These are phyloP conservation scores for Phoma sp. DNA, from an alignment of 2,329 filamentous ascomycete genomes.

Conservation along the genomic window DNA sequence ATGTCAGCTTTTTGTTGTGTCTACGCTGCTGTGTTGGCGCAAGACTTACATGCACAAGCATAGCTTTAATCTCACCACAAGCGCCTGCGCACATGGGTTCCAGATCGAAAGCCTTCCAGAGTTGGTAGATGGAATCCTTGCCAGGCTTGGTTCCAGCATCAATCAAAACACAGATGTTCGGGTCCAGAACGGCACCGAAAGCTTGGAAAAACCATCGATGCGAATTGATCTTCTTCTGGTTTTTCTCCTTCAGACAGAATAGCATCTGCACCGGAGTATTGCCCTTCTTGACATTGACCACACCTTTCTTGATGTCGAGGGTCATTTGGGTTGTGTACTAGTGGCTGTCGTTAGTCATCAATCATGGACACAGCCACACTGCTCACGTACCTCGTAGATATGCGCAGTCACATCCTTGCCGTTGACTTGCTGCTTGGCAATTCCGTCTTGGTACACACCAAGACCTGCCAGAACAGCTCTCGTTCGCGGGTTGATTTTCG, in stretches of 20 bases:
- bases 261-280: slow-evolving; percentile 93
- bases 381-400: slow-evolving; percentile 71
- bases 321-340: slow-evolving; percentile 84
- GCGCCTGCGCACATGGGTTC: slow-evolving; percentile 97
- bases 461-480: slow-evolving; percentile 87
- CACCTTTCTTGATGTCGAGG: slow-evolving; percentile 85
- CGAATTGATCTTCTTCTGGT: slow-evolving; percentile 99
- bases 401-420: slow-evolving; percentile 95
- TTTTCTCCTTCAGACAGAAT: slow-evolving; percentile 99
- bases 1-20: no score
- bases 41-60: slow-evolving; percentile 69
- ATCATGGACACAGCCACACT: slow-evolving; percentile 1
- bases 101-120: slow-evolving; percentile 98
- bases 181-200: slow-evolving; percentile 88
- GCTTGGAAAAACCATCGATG: slow-evolving; percentile 99
- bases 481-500: slow-evolving; percentile 93
- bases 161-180: slow-evolving; percentile 94
- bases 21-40: no score
- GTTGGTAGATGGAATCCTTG: slow-evolving; percentile 91
- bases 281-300: slow-evolving; percentile 82
- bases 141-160: slow-evolving; percentile 96
- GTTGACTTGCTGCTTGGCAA: slow-evolving; percentile 98
- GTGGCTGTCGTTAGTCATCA: slow-evolving; percentile 21
- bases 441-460: slow-evolving; percentile 97
- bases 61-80: slow-evolving; percentile 98